Conservation (phyloP, 2,329 filamentous ascomycete species). For the Pseudomassariella vexata region DNA sequence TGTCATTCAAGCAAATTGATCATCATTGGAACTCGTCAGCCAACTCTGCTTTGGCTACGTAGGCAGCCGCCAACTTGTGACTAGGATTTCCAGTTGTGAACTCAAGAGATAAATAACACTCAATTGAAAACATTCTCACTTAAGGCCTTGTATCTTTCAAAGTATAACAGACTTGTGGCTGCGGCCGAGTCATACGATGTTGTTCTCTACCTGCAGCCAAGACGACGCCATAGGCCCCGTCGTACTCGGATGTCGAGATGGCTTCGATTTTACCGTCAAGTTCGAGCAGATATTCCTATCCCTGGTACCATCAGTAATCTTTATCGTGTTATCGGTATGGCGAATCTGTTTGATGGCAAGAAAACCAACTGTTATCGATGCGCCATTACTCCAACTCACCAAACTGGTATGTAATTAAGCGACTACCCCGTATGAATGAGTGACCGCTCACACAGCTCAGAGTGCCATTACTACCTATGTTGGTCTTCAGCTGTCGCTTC, state of each 20-base stretch:
- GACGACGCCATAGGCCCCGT: slow-evolving; percentile 36
- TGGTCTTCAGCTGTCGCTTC: slow-evolving; percentile 6
- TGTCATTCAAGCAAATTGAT: no score
- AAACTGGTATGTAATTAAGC: slow-evolving; percentile 25
- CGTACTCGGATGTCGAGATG: slow-evolving; percentile 38
- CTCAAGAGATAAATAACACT: no score
- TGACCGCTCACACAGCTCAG: slow-evolving; percentile 4
- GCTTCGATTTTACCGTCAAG: slow-evolving; percentile 45
- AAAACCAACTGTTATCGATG: slow-evolving; percentile 27
- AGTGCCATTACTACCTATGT: slow-evolving; percentile 8
- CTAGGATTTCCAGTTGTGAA: no score
- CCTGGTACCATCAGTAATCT: slow-evolving; percentile 33
- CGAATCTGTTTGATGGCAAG: slow-evolving; percentile 25
- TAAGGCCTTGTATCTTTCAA: no score
- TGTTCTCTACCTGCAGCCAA: slow-evolving; percentile 16
- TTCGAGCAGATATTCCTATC: slow-evolving; percentile 43
- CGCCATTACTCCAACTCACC: slow-evolving; percentile 23
- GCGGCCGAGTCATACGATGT: no score
- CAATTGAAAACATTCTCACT: no score
- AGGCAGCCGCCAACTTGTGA: no score
- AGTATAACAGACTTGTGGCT: no score
- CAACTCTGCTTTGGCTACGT: no score
- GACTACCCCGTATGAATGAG: background rate
- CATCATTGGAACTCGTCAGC: no score
- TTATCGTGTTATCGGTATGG: slow-evolving; percentile 27